Percentiles rank a stretch among this genome's conserved stretches.
Evolutionary conservation across 2,329 filamentous ascomycete species (phyloP).

Genomic region (Daldinia sp.): DNA sequence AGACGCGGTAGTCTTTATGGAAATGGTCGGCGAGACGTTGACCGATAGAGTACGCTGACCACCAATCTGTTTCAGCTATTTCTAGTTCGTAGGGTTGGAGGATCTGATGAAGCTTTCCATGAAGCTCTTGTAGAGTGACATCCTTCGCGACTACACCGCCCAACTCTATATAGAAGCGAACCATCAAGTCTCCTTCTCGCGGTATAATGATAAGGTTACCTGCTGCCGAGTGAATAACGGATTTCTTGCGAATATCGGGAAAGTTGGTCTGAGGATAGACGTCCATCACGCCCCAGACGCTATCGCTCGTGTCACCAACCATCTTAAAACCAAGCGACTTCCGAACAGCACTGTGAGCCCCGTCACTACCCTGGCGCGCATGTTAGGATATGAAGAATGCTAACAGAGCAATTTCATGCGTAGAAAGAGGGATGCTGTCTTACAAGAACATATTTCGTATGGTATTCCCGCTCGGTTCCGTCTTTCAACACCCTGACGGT

Average conservation of each 20-base stretch:
- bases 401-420: neutral
- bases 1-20: slow-evolving; percentile 63
- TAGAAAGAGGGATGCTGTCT: slow-evolving; percentile 36
- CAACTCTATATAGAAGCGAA: slow-evolving; percentile 70
- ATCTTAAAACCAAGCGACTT: slow-evolving; percentile 62
- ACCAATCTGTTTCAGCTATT: slow-evolving; percentile 65
- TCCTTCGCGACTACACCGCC: slow-evolving; percentile 57
- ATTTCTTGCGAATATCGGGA: slow-evolving; percentile 68
- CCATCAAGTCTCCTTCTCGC: slow-evolving; percentile 63
- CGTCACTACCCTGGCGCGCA: slow-evolving; percentile 51
- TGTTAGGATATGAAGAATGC: neutral
- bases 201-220: slow-evolving; percentile 70
- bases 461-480: slow-evolving; percentile 51
- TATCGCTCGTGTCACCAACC: slow-evolving; percentile 53
- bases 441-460: slow-evolving; percentile 62
- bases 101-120: slow-evolving; percentile 59
- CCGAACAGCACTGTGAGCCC: slow-evolving; percentile 61
- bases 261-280: slow-evolving; percentile 64
- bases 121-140: slow-evolving; percentile 62
- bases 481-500: slow-evolving; percentile 53
- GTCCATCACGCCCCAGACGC: slow-evolving; percentile 54
- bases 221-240: slow-evolving; percentile 60
- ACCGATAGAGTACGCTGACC: slow-evolving; percentile 70
- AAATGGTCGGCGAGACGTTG: slow-evolving; percentile 68
- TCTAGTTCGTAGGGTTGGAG: slow-evolving; percentile 64